Conservation (phyloP, 345 rosid genomes). For the Eucalyptus regnans region DNA sequence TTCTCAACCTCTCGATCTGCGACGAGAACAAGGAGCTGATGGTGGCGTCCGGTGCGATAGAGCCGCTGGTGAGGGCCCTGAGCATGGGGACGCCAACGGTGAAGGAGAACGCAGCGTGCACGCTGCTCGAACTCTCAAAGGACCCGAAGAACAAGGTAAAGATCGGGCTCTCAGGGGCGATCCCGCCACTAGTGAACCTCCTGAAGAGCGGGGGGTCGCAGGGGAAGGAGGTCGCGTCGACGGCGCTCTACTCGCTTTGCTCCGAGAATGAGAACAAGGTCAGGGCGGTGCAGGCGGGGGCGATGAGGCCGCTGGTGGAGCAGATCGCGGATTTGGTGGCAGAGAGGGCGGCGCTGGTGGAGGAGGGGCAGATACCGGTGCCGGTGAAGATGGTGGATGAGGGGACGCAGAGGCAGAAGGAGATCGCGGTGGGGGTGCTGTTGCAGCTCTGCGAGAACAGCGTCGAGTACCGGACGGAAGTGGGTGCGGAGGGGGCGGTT, state of each 20-base stretch:
- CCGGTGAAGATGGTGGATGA: no score
- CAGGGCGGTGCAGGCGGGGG: conserved; percentile 66
- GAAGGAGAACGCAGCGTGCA: conserved; percentile 88
- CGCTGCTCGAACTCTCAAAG: conserved; percentile 77
- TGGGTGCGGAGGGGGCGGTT: no score
- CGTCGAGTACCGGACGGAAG: no score
- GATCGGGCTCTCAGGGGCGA: conserved; percentile 90
- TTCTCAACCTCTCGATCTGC: conserved; percentile 77
- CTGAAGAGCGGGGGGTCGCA: conserved; percentile 56
- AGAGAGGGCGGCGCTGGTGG: no score
- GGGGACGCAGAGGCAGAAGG: no score
- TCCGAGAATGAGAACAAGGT: conserved; percentile 72
- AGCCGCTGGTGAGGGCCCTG: conserved; percentile 67
- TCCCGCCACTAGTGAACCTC: conserved; percentile 51
- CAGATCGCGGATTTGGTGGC: conserved; percentile 72
- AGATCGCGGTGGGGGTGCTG: no score
- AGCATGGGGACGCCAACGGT: conserved; percentile 62
- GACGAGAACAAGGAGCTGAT: conserved; percentile 78
- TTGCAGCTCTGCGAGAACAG: no score
- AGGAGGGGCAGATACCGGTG: no score
- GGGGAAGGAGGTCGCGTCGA: conserved; percentile 85
- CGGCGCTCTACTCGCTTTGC: conserved; percentile 78
- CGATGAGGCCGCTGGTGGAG: conserved; percentile 85
- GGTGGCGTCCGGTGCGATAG: conserved; percentile 72
- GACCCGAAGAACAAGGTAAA: conserved; percentile 57